Conservation (phyloP, 306 rosid genomes). For the Malus sieversii region DNA sequence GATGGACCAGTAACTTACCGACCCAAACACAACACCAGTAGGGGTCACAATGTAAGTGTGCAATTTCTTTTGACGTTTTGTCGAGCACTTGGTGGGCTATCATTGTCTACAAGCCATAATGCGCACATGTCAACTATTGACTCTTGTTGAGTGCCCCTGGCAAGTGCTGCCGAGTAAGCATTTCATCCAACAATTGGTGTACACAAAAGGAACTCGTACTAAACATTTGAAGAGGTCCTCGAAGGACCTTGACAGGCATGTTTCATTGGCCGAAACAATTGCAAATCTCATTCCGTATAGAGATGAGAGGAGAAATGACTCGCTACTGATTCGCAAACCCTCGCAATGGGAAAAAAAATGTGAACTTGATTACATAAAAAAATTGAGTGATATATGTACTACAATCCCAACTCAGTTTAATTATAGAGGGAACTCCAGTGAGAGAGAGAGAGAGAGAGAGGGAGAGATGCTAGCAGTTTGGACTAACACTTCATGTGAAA, state of each 20-base stretch:
- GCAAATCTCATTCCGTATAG: not conserved
- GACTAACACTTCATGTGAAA: slow-evolving; percentile 5
- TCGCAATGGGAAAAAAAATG: not conserved
- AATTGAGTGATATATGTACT: slow-evolving; percentile 14
- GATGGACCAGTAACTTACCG: not conserved
- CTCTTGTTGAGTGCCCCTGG: too few species aligned
- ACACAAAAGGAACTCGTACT: too few species aligned
- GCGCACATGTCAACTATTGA: not conserved
- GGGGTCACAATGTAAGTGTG: not conserved
- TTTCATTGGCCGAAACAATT: not conserved
- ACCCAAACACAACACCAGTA: not conserved
- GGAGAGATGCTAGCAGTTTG: not conserved
- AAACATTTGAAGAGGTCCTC: too few species aligned
- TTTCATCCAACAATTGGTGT: too few species aligned
- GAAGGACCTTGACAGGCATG: not conserved
- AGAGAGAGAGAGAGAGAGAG: not conserved
- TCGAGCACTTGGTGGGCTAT: too few species aligned
- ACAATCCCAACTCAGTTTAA: slow-evolving; percentile 11
- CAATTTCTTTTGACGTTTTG: not conserved
- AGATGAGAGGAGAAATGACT: not conserved
- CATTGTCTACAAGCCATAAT: not conserved
- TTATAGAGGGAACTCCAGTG: slow-evolving; percentile 2
- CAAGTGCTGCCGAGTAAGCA: too few species aligned
- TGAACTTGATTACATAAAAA: slow-evolving; percentile 14
- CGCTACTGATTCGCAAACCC: not conserved